Conservation (phyloP, 2,329 filamentous ascomycete species). For the Diplodia intermedia region DNA sequence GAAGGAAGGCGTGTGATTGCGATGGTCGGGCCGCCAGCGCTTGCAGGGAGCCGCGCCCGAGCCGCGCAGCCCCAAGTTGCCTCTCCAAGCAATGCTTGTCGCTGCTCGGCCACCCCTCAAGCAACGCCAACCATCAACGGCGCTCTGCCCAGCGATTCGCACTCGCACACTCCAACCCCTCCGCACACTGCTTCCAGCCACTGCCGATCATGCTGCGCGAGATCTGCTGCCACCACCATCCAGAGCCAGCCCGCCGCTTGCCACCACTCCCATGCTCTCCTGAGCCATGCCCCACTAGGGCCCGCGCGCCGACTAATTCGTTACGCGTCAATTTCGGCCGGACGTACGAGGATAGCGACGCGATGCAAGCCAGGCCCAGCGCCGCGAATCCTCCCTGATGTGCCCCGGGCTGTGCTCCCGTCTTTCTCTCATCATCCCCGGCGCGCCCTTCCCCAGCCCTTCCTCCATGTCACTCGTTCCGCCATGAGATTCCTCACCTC, state of each 20-base stretch:
- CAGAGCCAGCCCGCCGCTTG: not conserved
- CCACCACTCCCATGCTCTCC: constrained; percentile 15
- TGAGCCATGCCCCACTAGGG: constrained; percentile 30
- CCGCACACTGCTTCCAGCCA: not conserved
- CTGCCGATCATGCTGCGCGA: constrained; percentile 8
- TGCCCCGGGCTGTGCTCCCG: constrained; percentile 25
- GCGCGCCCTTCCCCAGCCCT: constrained; percentile 26
- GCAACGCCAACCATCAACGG: constrained; percentile 18
- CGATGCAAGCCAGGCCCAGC: constrained; percentile 7
- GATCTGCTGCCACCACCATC: not conserved
- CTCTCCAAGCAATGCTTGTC: constrained; percentile 21
- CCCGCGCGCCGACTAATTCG: constrained; percentile 28
- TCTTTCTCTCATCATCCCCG: constrained; percentile 28
- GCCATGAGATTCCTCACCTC: constrained; percentile 29
- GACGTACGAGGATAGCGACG: constrained; percentile 12
- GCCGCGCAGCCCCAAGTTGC: constrained; percentile 19
- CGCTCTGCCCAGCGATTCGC: constrained; percentile 3
- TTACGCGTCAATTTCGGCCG: constrained; percentile 34
- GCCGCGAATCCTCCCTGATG: constrained; percentile 19
- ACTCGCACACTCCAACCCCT: not conserved
- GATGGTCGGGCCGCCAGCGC: constrained; percentile 4
- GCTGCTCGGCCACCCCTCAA: constrained; percentile 8
- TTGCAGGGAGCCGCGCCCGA: constrained; percentile 13
- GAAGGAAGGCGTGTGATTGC: constrained; percentile 18
- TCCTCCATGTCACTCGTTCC: constrained; percentile 32